These are phyloP conservation scores for Zygotorulaspora sp. DNA, from an alignment of 805 yeast species.

Conservation along the genomic window DNA sequence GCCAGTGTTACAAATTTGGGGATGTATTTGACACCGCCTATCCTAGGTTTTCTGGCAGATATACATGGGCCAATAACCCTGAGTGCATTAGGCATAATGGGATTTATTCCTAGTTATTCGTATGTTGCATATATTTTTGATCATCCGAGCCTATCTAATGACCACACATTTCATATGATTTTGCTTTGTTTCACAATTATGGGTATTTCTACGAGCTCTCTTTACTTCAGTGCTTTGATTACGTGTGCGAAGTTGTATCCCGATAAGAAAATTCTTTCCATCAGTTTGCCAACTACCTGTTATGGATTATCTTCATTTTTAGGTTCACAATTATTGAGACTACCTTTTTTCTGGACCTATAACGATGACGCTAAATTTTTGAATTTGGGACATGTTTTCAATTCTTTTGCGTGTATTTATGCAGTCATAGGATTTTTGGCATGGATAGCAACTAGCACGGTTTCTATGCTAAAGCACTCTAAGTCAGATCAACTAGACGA, in stretches of 20 bases:
- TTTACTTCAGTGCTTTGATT: conserved; percentile 64
- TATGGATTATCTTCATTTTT: conserved; percentile 80
- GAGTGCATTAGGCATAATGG: conserved; percentile 53
- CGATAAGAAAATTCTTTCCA: conserved; percentile 67
- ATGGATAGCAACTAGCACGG: conserved; percentile 61
- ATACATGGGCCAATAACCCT: conserved; percentile 76
- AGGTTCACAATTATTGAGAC: conserved; percentile 57
- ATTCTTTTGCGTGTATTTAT: conserved; percentile 49
- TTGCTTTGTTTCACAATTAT: conserved; percentile 52
- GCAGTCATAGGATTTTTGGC: conserved; percentile 52
- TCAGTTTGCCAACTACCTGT: conserved; percentile 82
- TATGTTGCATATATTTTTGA: conserved; percentile 42
- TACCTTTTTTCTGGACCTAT: conserved; percentile 38
- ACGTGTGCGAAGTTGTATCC: conserved; percentile 89
- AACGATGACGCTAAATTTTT: conserved; percentile 28
- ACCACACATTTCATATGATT: conserved; percentile 34
- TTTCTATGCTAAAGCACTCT: conserved; percentile 42
- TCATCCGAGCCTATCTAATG: conserved; percentile 16
- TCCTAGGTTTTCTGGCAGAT: conserved; percentile 78
- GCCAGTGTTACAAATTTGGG: conserved; percentile 75
- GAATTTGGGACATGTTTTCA: conserved; percentile 50
- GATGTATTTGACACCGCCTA: conserved; percentile 77
- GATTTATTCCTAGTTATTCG: conserved; percentile 66
- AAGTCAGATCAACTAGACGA: conserved; percentile 14
- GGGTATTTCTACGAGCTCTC: conserved; percentile 69